A percentile compares a stretch with the other conserved stretches of the same genome.
Evolutionary conservation across 2,329 filamentous ascomycete genomes (phyloP).

Genomic region (Endothia cerciana): DNA sequence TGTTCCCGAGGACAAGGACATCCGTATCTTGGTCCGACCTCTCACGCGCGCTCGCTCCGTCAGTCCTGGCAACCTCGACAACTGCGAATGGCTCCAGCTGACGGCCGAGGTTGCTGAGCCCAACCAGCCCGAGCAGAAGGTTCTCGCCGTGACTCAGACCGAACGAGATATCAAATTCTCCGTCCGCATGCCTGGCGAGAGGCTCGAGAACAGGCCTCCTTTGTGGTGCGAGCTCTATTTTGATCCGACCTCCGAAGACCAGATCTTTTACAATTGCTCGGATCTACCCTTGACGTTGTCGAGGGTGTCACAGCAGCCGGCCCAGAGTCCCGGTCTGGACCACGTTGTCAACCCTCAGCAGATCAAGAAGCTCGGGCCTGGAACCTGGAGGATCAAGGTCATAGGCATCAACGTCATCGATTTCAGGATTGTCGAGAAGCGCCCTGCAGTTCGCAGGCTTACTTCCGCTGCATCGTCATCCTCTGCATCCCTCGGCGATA

Average conservation of each 20-base stretch:
- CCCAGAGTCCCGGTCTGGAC: slow-evolving; percentile 40
- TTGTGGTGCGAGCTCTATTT: slow-evolving; percentile 66
- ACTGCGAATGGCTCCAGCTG: slow-evolving; percentile 60
- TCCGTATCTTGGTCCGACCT: slow-evolving; percentile 61
- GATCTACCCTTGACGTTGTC: slow-evolving; percentile 57
- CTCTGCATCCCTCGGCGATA: slow-evolving; percentile 34
- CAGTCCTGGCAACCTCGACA: slow-evolving; percentile 57
- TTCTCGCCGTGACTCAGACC: slow-evolving; percentile 64
- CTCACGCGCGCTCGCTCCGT: slow-evolving; percentile 58
- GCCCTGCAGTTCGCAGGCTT: slow-evolving; percentile 43
- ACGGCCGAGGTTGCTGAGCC: slow-evolving; percentile 57
- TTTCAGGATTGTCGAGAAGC: slow-evolving; percentile 62
- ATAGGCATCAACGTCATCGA: slow-evolving; percentile 55
- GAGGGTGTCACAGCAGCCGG: slow-evolving; percentile 47
- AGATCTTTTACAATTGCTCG: slow-evolving; percentile 60
- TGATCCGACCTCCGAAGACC: slow-evolving; percentile 61
- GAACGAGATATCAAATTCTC: slow-evolving; percentile 63
- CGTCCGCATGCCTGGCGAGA: slow-evolving; percentile 57
- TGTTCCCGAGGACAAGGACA: slow-evolving; percentile 51
- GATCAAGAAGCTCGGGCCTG: slow-evolving; percentile 54
- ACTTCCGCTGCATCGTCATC: slow-evolving; percentile 38
- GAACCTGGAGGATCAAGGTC: slow-evolving; percentile 61
- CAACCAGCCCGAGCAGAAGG: slow-evolving; percentile 57
- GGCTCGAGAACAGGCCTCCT: slow-evolving; percentile 49
- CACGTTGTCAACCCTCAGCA: slow-evolving; percentile 46